Percentiles rank a stretch among this genome's conserved stretches.
Conservation (phyloP, 768 basidiomycete species). For the button mushroom (Agaricus bisporus) region DNA sequence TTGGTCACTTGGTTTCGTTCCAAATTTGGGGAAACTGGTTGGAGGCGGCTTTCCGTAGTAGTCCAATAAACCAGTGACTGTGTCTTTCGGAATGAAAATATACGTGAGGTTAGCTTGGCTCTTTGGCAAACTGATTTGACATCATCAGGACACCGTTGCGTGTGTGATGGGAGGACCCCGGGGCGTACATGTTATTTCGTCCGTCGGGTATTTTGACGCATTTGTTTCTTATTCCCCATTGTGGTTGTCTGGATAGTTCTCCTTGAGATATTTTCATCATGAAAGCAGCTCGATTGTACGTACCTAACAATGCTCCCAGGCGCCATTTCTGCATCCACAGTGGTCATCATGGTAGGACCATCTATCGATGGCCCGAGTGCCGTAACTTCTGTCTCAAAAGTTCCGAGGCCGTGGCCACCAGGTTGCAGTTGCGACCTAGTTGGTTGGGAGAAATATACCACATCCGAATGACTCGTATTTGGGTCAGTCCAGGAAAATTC, state of each 20-base stretch:
- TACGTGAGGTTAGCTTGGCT: slow-evolving; percentile 12
- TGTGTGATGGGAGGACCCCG: too few relatives aligned
- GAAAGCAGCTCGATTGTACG: slow-evolving; percentile 13
- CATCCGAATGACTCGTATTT: slow-evolving; percentile 13
- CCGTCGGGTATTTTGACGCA: slow-evolving; percentile 27
- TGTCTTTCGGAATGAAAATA: slow-evolving; percentile 31
- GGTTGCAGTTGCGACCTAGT: slow-evolving; percentile 25
- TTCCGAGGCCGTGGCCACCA: slow-evolving; percentile 31
- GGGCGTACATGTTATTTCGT: slow-evolving; percentile 24
- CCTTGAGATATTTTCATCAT: slow-evolving; percentile 23
- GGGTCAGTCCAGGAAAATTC: slow-evolving; percentile 23
- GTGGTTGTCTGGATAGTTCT: slow-evolving; percentile 23
- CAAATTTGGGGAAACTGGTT: background rate
- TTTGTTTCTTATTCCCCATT: slow-evolving; percentile 34
- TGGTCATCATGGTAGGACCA: slow-evolving; percentile 1
- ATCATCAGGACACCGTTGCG: slow-evolving; percentile 13
- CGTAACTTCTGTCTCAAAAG: slow-evolving; percentile 22
- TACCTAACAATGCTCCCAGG: slow-evolving; percentile 9
- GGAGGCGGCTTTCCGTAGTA: slow-evolving; percentile 27
- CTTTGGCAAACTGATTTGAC: slow-evolving; percentile 16
- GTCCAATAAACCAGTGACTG: slow-evolving; percentile 26
- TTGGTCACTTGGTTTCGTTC: background rate
- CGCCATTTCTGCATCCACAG: background rate
- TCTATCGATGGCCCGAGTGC: slow-evolving; percentile 12
- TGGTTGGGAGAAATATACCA: slow-evolving; percentile 33